Conservation (phyloP, 2,329 filamentous ascomycete species). For the Ophiosphaerella herpotricha region DNA sequence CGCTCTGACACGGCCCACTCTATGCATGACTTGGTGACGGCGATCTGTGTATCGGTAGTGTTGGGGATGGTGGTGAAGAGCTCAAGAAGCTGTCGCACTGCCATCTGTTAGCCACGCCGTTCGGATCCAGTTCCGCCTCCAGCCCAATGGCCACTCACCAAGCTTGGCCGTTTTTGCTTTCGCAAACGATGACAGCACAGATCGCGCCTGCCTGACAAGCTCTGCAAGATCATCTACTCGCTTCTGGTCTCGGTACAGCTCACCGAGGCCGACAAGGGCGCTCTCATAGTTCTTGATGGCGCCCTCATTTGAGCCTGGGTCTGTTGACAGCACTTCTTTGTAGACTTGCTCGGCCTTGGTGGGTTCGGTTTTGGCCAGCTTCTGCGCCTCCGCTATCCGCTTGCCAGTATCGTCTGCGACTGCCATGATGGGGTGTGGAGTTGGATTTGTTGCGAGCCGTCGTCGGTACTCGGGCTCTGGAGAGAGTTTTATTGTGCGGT, state of each 20-base stretch:
- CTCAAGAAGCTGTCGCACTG: conserved; percentile 95
- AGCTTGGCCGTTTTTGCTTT: conserved; percentile 99
- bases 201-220: conserved; percentile 86
- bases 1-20: conserved; percentile 97
- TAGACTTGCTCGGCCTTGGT: conserved; percentile 84
- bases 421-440: conserved; percentile 30
- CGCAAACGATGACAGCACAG: conserved; percentile 91
- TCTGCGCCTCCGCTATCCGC: conserved; percentile 86
- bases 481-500: not conserved
- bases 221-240: conserved; percentile 82
- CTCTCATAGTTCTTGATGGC: conserved; percentile 90
- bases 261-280: conserved; percentile 84
- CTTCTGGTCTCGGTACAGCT: conserved; percentile 90
- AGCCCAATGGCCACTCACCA: conserved; percentile 62
- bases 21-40: conserved; percentile 98
- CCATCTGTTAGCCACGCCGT: conserved; percentile 10
- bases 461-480: too few relatives aligned
- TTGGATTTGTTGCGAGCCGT: too few relatives aligned
- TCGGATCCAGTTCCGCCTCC: too few relatives aligned
- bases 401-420: conserved; percentile 58
- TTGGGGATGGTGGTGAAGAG: conserved; percentile 93
- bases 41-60: conserved; percentile 90
- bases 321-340: conserved; percentile 85
- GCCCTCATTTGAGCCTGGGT: conserved; percentile 81
- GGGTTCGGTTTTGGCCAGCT: conserved; percentile 78